Evolutionary conservation across 306 rosid genomes (phyloP).

Genomic region (Begonia masoniana): DNA sequence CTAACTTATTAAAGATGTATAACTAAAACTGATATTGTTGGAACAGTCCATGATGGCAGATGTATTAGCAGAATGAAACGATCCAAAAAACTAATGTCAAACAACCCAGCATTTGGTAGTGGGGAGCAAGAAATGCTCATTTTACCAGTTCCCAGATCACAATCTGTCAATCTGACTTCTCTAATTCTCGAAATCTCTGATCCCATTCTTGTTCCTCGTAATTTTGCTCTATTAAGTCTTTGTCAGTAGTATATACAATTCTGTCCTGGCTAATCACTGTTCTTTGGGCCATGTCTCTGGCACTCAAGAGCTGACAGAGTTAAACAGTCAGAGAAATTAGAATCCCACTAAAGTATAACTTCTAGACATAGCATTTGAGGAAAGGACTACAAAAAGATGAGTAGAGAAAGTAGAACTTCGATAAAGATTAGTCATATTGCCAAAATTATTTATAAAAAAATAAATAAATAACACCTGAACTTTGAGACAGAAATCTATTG

Average conservation of each 20-base stretch:
- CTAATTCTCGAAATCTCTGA: slow-evolving; percentile 60
- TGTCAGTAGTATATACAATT: slow-evolving; percentile 89
- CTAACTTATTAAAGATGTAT: too few species aligned
- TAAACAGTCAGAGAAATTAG: slow-evolving; percentile 4
- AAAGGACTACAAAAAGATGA: not conserved
- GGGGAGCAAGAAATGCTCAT: not conserved
- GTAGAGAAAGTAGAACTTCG: not conserved
- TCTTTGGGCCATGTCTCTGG: slow-evolving; percentile 87
- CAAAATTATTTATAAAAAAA: not conserved
- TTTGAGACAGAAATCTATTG: not conserved
- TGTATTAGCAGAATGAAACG: too few species aligned
- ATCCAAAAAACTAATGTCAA: too few species aligned
- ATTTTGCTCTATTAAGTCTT: slow-evolving; percentile 83
- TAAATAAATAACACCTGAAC: not conserved
- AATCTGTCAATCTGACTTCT: slow-evolving; percentile 51
- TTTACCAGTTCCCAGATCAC: not conserved
- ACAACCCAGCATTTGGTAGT: too few species aligned
- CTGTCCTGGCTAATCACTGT: slow-evolving; percentile 75
- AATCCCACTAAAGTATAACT: not conserved
- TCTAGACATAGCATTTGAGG: not conserved
- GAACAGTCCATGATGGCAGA: too few species aligned
- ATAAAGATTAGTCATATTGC: too few species aligned
- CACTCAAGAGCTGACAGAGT: slow-evolving; percentile 62
- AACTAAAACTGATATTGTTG: too few species aligned
- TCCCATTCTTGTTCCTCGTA: slow-evolving; percentile 81